Base-by-base conservation (phyloP, 805 yeast species). In the Candida railenensis region DNA sequence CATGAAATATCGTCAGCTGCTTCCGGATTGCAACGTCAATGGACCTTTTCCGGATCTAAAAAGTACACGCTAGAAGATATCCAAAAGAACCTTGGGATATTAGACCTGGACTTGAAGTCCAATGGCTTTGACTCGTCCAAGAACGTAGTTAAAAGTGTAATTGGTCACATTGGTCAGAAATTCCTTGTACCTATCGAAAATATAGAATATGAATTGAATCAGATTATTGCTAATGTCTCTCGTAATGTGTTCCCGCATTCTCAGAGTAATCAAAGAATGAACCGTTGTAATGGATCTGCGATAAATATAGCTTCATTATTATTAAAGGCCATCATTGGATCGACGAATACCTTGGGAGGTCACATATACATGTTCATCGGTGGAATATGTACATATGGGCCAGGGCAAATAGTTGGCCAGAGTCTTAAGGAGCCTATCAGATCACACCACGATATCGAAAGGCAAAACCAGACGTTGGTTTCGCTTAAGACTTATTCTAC, bases 351-450 rank as follows among this genome's bases (percentile, higher is more conserved):
- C 22, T 64, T 76, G 1, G 86, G 86, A 0, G 79, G 82, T 0
- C 81, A 80, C 42, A 57, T 82, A 3, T 58, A 81, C 57, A 60
- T 77, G 20, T 83, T 83, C 54, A 57, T 78, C 3, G 86, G 82
- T 22, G 89, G 89, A 1, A 82, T 85, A 4, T 78, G 85, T 53
- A 84, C 88, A 0, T 65, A 66, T 49, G 88, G 88, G 1, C 85
- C 86, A 2, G 89, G 89, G 2, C 57, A 66, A 34, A 78, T 84
- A 30, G 87, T 83, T 9, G 76, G 76, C 5, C 65, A 73, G n/a
- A 63, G 68, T 21, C 66, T 82, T 47, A 82, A 78, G 53, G 85
- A 81, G 47, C 84, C 88, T 4, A 67, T 83, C 39, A 74, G 89
- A 66, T 82, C 87, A 0, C 89, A 83, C 57, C 79, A 80, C 56